Base-by-base conservation (phyloP, 306 rosid genomes). In the Pyrus communis region DNA sequence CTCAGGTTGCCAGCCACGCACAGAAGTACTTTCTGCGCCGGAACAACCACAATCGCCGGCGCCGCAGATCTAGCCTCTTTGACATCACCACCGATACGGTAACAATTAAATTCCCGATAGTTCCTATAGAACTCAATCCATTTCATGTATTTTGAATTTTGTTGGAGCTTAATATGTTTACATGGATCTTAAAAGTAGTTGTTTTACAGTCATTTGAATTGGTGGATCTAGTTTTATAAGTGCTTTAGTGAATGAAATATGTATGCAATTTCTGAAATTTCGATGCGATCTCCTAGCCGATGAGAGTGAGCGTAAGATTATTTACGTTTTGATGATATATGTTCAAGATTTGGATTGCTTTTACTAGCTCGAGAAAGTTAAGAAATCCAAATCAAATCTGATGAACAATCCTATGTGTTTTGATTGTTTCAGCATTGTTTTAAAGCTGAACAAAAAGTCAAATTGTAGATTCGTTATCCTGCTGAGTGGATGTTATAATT, bases 1-100 rank as follows among this genome's bases (percentile, higher is more conserved):
- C 99, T 10, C 99, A 96, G 89, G 99, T 96, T 5, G 99, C 99
- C 0, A 96, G 99, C 57, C 99, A 96, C 77, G 99, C 99, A 78
- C 99, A 96, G 80, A 96, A 96, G 28, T 96, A 96, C 88, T 96
- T 87, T 81, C 98, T 96, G 77, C 93, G 99, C 54, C 93, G 97
- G 46, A 89, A 80, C 84, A 96, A 96, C 51, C 89, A 87, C 77
- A 96, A 92, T 70, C 98, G 99, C 91, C 96, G 99, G 27, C 99
- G 99, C 85, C 99, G 99, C 75, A 87, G 99, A 88, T 92, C 99
- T 73, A 96, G 99, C 81, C 98, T 96, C 63, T 96, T 96, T 7
- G 99, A 96, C 49, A 96, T 96, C 88, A 96, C 99, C 76, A 89
- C 99, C 2, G 99, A 96, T 74, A 77, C 96, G 81, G 99, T 96